A percentile compares a stretch with the other conserved stretches of the same genome.
Conservation (phyloP, 129 eudicot species). For the Arctium minus region DNA sequence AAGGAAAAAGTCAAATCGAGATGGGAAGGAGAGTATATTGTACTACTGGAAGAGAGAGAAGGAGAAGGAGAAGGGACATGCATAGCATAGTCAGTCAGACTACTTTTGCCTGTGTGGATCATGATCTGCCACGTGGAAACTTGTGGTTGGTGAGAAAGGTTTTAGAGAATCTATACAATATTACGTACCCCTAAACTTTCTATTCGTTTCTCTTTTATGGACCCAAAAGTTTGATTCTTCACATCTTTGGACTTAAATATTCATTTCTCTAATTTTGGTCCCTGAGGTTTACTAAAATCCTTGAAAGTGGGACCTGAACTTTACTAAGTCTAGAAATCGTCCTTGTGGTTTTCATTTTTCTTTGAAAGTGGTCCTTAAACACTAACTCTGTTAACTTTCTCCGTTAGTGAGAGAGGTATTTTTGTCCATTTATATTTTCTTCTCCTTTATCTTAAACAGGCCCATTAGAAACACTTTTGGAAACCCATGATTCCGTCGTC, state of each 20-base stretch:
- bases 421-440: too few relatives aligned
- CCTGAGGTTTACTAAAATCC: too few relatives aligned
- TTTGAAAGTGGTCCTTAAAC: too few relatives aligned
- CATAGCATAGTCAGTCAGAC: neutral
- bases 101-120: constrained; percentile 13
- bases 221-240: neutral
- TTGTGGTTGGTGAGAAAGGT: neutral
- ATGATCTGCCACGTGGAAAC: constrained; percentile 20
- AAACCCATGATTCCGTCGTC: too few relatives aligned
- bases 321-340: too few relatives aligned
- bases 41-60: neutral
- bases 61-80: neutral
- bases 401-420: too few relatives aligned
- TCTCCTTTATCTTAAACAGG: too few relatives aligned
- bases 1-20: neutral
- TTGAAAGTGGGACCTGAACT: too few relatives aligned
- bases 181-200: neutral
- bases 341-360: too few relatives aligned
- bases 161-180: neutral
- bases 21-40: neutral
- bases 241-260: neutral
- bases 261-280: neutral
- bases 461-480: too few relatives aligned
- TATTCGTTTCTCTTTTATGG: neutral
- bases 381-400: too few relatives aligned